These are phyloP conservation scores for Rhizopogon vulgaris DNA, from an alignment of 768 basidiomycete genomes.

Conservation along the genomic window DNA sequence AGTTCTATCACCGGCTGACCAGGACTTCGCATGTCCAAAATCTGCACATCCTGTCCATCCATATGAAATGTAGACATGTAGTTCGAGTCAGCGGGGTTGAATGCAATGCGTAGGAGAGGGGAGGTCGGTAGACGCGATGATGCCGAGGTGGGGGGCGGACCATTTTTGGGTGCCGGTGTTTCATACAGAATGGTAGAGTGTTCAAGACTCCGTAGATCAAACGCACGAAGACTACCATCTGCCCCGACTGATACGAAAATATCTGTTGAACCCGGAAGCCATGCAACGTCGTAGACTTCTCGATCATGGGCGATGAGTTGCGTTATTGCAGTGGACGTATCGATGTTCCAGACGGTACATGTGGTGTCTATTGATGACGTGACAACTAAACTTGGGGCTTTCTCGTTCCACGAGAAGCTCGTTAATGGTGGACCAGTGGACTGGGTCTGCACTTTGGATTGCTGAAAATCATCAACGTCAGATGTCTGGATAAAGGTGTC, in stretches of 20 bases:
- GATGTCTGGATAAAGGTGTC: slow-evolving; percentile 4
- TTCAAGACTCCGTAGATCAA: slow-evolving; percentile 92
- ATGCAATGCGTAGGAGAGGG: slow-evolving; percentile 80
- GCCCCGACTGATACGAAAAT: slow-evolving; percentile 98
- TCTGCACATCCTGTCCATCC: slow-evolving; percentile 84
- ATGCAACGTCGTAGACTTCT: slow-evolving; percentile 96
- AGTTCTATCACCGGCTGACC: slow-evolving; percentile 94
- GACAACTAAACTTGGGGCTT: slow-evolving; percentile 84
- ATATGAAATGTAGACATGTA: slow-evolving; percentile 98
- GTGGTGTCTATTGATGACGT: slow-evolving; percentile 99
- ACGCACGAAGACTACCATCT: slow-evolving; percentile 92
- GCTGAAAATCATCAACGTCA: slow-evolving; percentile 31
- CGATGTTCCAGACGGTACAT: slow-evolving; percentile 98
- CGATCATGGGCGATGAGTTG: slow-evolving; percentile 97
- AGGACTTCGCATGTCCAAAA: slow-evolving; percentile 95
- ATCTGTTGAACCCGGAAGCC: slow-evolving; percentile 93
- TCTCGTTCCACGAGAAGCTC: slow-evolving; percentile 96
- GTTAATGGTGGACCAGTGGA: slow-evolving; percentile 87
- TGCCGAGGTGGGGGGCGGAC: slow-evolving; percentile 50
- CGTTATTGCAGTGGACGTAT: slow-evolving; percentile 87
- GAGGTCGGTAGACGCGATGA: slow-evolving; percentile 69
- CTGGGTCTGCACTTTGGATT: slow-evolving; percentile 87
- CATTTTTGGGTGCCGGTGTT: slow-evolving; percentile 73
- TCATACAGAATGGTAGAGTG: slow-evolving; percentile 99
- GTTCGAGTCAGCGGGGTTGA: slow-evolving; percentile 87